A percentile compares a stretch with the other conserved stretches of the same genome.
These are phyloP conservation scores for Xylariaceae sp. DNA, from an alignment of 2,329 filamentous ascomycete species.

Conservation along the genomic window DNA sequence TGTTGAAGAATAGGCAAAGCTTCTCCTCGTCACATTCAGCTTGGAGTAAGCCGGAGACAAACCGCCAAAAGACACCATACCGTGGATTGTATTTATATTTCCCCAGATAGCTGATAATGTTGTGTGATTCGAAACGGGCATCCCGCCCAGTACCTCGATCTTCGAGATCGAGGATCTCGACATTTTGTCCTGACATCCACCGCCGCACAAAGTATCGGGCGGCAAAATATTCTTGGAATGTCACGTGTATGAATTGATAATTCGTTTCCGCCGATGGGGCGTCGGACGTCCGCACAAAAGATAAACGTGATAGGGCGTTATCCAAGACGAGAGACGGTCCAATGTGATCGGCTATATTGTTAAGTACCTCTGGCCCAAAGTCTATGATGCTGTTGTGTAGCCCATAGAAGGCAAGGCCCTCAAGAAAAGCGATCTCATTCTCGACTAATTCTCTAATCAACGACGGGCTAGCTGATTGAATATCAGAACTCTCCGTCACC, in stretches of 20 bases:
- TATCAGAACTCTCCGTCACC: background rate
- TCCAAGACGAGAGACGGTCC: constrained; percentile 27
- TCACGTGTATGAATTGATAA: constrained; percentile 42
- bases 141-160: background rate
- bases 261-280: constrained; percentile 11
- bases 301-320: too few species aligned
- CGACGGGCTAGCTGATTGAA: constrained; percentile 2
- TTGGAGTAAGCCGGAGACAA: constrained; percentile 37
- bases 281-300: constrained; percentile 36
- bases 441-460: constrained; percentile 22
- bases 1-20: constrained; percentile 28
- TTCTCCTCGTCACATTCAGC: constrained; percentile 12
- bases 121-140: background rate
- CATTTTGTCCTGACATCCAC: constrained; percentile 28
- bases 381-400: constrained; percentile 34
- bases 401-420: constrained; percentile 36
- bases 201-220: constrained; percentile 37
- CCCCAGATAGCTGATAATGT: constrained; percentile 28
- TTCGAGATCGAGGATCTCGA: constrained; percentile 9
- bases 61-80: constrained; percentile 42
- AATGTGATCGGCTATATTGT: constrained; percentile 16
- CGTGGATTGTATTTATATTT: constrained; percentile 37
- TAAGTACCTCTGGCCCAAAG: constrained; percentile 30
- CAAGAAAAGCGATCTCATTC: constrained; percentile 28
- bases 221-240: constrained; percentile 42